These are phyloP conservation scores for Ephemerocybe angulata DNA, from an alignment of 768 basidiomycete genomes.

Conservation along the genomic window DNA sequence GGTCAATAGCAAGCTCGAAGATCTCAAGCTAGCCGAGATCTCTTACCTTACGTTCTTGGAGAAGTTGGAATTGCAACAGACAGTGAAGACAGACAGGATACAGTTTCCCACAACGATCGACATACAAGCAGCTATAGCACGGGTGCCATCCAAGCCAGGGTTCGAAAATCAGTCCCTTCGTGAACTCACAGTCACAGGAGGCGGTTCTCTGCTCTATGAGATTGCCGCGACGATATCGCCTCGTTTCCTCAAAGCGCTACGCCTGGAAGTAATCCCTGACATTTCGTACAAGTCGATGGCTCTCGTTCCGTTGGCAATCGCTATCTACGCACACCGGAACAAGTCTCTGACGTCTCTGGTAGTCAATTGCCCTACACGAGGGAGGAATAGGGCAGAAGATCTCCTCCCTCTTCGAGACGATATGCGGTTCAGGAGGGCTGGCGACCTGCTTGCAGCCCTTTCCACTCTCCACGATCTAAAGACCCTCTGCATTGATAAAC, in stretches of 20 bases:
- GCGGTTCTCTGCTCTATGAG: not conserved
- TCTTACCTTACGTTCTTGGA: no score
- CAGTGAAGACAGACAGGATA: no score
- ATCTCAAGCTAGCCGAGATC: no score
- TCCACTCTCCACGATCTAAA: not conserved
- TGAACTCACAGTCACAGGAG: not conserved
- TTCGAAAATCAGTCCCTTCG: not conserved
- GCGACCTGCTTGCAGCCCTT: not conserved
- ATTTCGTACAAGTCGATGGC: not conserved
- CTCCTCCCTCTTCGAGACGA: not conserved
- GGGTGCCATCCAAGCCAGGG: no score
- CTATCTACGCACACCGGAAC: not conserved
- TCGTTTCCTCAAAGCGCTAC: not conserved
- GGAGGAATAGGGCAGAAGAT: not conserved
- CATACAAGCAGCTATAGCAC: no score
- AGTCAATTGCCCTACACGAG: not conserved
- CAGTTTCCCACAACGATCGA: no score
- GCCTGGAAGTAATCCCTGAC: not conserved
- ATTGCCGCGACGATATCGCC: not conserved
- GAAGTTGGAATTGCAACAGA: no score
- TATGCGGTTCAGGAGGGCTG: not conserved
- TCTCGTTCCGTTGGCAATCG: not conserved
- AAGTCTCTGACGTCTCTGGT: not conserved
- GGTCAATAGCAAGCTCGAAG: no score
- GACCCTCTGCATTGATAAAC: not conserved